Base-by-base conservation (phyloP, 2,329 filamentous ascomycete genomes). In the Clarireedia monteithiana region DNA sequence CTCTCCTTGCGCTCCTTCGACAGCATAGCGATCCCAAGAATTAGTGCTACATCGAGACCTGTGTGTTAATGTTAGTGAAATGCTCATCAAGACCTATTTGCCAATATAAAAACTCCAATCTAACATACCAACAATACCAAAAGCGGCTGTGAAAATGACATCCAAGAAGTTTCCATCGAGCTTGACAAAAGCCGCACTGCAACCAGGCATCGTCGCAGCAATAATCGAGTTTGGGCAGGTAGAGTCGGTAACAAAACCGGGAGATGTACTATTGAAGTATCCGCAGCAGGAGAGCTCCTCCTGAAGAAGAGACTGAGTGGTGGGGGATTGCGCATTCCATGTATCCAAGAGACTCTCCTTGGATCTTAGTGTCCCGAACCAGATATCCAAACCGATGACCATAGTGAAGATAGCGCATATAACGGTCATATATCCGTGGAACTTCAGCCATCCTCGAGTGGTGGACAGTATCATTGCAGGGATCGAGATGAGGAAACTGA, bases 1-100 rank as follows among this genome's bases (percentile, higher is more conserved):
- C 83, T 82, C 74, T 94, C 89, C 72, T 86, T 88, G 67, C 88
- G 83, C 65, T 90, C 85, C 77, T 91, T 91, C 65, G 90, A 76
- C 46, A 94, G 76, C 72, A 89, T 90, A 30, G 86, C 84, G 12
- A 86, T 83, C 62, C 82, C 81, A 55, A 92, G 74, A 62, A 92
- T 73, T 49, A 92, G 75, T 51, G 45, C 48, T 5, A 48, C 55
- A 27, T 59, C 55, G 17, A 59, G 20, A 38, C 78, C 79, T 80
- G 38, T 17, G 23, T 12, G 30, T 4, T n/a, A 10, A 14, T 30
- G 6, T 34, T 34, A 27, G 26, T 34, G 6, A 20, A 20, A 24
- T 30, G 3, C 9, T 30, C n/a, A 17, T 15, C 45, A 3, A 38
- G 20, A 20, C 12, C 23, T 12, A 5, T 24, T 23, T 4, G 15